A percentile compares a stretch with the other conserved stretches of the same genome.
phyloP scores from a whole-genome alignment of 495 filamentous ascomycete species.

The Penicillium maclennaniae region DNA sequence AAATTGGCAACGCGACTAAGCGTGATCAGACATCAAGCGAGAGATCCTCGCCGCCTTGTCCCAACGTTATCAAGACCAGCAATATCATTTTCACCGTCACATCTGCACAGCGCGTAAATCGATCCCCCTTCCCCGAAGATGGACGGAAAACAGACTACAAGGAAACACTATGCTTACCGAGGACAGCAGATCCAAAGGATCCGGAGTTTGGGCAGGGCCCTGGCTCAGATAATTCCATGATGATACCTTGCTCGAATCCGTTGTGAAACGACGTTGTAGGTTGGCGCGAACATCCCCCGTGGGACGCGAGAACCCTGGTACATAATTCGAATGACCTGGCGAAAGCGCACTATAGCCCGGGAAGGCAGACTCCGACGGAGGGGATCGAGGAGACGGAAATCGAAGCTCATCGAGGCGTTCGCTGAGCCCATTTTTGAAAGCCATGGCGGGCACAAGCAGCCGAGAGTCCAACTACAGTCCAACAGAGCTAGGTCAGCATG shows the following conservation, averaged over 20 bases:
- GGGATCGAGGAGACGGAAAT: constrained; percentile 70
- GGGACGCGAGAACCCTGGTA: constrained; percentile 52
- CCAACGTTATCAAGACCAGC: background rate
- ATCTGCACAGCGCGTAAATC: background rate
- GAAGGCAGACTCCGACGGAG: constrained; percentile 65
- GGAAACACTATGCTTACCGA: constrained; percentile 41
- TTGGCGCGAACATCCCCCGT: constrained; percentile 62
- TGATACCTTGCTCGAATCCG: constrained; percentile 80
- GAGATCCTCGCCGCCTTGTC: background rate
- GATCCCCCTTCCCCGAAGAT: background rate
- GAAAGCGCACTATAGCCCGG: constrained; percentile 67
- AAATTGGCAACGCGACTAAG: background rate
- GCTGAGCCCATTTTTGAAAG: constrained; percentile 61
- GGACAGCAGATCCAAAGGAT: constrained; percentile 55
- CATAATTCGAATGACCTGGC: constrained; percentile 57
- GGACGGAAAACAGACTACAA: constrained; percentile 4
- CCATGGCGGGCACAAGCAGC: constrained; percentile 48
- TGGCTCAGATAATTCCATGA: constrained; percentile 66
- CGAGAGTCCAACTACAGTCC: constrained; percentile 33
- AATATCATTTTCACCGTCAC: background rate
- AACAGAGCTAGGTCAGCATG: constrained; percentile 23
- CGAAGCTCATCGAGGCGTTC: constrained; percentile 73
- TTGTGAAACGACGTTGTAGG: constrained; percentile 90
- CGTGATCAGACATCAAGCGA: background rate
- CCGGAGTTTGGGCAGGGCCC: constrained; percentile 50